Percentiles rank a stretch among this genome's conserved stretches.
Evolutionary conservation across 169 alveolate species (phyloP).

Genomic region (Plasmodium blacklocki): DNA sequence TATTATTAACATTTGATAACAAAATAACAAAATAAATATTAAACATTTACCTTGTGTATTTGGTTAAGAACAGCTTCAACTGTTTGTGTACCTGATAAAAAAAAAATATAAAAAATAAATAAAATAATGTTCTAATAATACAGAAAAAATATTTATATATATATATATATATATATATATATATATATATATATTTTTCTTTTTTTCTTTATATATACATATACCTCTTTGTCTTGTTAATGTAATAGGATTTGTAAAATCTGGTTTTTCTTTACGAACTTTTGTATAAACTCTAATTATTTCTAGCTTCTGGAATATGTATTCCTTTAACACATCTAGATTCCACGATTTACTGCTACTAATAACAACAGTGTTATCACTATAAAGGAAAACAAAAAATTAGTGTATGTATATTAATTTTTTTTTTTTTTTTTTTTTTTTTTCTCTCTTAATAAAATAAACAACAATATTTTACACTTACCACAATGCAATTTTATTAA

Average conservation of each 20-base stretch:
- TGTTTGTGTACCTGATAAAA: conserved; percentile 74
- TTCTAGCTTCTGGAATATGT: conserved; percentile 80
- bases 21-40: conserved; percentile 38
- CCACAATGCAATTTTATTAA: conserved; percentile 43
- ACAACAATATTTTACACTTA: background rate
- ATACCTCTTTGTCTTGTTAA: conserved; percentile 88
- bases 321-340: conserved; percentile 79
- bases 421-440: background rate
- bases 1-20: background rate
- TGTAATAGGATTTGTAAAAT: conserved; percentile 95
- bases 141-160: background rate
- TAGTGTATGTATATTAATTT: background rate
- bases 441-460: background rate
- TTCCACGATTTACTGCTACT: conserved; percentile 80
- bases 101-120: conserved; percentile 8
- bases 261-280: conserved; percentile 96
- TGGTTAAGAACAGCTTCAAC: conserved; percentile 80
- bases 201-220: conserved; percentile 2
- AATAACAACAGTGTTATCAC: conserved; percentile 66
- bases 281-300: conserved; percentile 94
- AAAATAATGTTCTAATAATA: background rate
- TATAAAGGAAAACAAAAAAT: conserved; percentile 4
- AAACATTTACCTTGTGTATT: conserved; percentile 77
- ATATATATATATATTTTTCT: background rate
- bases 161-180: conserved; percentile 1